Evolutionary conservation across 257 asterid species (phyloP), one percentile per base, ranked within the genome.

Genomic region (Solanum paucissectum): DNA sequence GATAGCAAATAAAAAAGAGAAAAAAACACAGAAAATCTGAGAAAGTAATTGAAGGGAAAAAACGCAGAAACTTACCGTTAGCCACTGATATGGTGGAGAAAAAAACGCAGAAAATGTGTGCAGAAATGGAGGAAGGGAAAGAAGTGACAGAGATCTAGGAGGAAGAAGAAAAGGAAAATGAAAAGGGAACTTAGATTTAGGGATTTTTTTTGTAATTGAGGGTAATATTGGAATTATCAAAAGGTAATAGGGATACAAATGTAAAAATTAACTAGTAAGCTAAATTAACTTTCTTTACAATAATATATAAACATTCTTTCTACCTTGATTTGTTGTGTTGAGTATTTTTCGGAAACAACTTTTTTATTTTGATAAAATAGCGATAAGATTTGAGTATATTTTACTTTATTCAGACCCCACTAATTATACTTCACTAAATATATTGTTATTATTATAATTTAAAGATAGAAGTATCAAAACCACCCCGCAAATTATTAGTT

Each of bases 401-500:
- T 46, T 46, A 18, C 0, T 0, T 2, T 16, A 18, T 16, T 52
- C 18, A 12, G 0, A 52, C 0, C 1, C 1, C 9, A 16, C 3
- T 5, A 1, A 16, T 5, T 0, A 52, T 52, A 52, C 16, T 52
- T 16, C 1, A 16, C 23, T 52, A 6, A 16, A 52, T 52, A 52
- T 49, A 1, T 16, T 49, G 3, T 49, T 49, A 49, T 49, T 49
- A 5, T 49, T 49, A 16, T 16, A 16, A 52, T 52, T 16, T 52
- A 52, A 16, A 52, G 4, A 52, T 6, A 52, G 9, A 14, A 14
- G 3, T 49, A 13, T 46, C 7, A 46, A 49, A 16, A 49, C 5
- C 1, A 5, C 0, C 2, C 1, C 2, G 3, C 0, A 13, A 13
- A 5, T 49, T 0, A 49, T 13, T 49, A 2, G 3, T 49, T 49